Base-by-base conservation (phyloP, 768 basidiomycete genomes). In the Terana coerulea region DNA sequence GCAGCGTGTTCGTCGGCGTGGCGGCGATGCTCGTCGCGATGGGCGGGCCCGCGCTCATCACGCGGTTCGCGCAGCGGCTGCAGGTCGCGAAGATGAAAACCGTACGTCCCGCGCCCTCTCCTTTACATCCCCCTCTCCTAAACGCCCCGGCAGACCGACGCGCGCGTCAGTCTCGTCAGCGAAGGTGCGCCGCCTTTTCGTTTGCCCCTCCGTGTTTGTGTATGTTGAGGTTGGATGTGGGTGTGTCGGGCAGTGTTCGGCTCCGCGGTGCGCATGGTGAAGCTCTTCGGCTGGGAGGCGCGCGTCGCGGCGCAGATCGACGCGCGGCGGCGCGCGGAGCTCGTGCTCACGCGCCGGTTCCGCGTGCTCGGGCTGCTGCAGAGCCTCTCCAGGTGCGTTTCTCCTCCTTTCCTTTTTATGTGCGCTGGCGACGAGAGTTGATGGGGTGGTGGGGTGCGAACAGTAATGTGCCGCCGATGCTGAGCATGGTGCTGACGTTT, bases 401-500 rank as follows among this genome's bases (percentile, higher is more conserved):
- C 29, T 25, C 44, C n/a, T 46, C 4, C 30, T n/a, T n/a, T 30
- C 4, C 1, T 48, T 22, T 7, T 28, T 31, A 22, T 5, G 11
- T 22, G n/a, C n/a, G 2, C 33, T n/a, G n/a, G n/a, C n/a, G n/a
- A n/a, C n/a, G n/a, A n/a, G n/a, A n/a, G n/a, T n/a, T n/a, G n/a
- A n/a, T n/a, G n/a, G n/a, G n/a, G n/a, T n/a, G n/a, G n/a, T n/a
- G n/a, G n/a, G n/a, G n/a, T n/a, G n/a, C n/a, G n/a, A 34, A 8
- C 26, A 49, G 48, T 25, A 35, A 49, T 55, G 51, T 79, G 25
- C 73, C 86, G 40, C 84, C 86, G 1, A 62, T 85, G 11, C 35
- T 75, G 1, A 80, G 77, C 25, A 87, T 87, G 86, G 58, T 83
- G 35, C 72, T 76, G 12, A 80, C 82, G 2, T 86, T 78, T 58